Percentiles rank a stretch among this genome's conserved stretches.
phyloP scores from a whole-genome alignment of 2,329 filamentous ascomycete species.

The Aspergillus tamarii region DNA sequence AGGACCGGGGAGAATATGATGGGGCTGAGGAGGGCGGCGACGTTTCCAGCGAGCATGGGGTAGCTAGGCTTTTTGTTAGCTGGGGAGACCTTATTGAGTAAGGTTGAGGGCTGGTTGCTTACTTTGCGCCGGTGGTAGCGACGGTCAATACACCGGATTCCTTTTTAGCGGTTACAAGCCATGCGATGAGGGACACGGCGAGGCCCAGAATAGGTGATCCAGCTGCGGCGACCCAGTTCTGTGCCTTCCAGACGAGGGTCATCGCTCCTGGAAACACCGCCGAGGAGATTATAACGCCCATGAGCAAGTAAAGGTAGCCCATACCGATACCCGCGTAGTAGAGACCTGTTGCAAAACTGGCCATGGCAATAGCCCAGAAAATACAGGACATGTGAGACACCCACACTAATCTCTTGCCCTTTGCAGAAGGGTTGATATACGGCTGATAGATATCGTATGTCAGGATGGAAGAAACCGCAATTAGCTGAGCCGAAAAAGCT shows the following conservation, averaged over 20 bases:
- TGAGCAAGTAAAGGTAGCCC: slow-evolving; percentile 86
- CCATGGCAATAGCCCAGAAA: slow-evolving; percentile 76
- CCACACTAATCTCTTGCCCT: slow-evolving; percentile 75
- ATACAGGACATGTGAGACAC: slow-evolving; percentile 76
- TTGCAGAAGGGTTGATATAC: slow-evolving; percentile 78
- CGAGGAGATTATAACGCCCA: slow-evolving; percentile 87
- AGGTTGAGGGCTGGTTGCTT: slow-evolving; percentile 17
- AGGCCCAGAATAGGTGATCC: slow-evolving; percentile 72
- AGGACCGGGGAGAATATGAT: slow-evolving; percentile 74
- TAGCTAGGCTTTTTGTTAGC: slow-evolving; percentile 46
- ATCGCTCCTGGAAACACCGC: slow-evolving; percentile 82
- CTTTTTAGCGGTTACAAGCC: slow-evolving; percentile 75
- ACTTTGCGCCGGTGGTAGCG: slow-evolving; percentile 76
- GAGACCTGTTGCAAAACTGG: slow-evolving; percentile 75
- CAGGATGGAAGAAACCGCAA: slow-evolving; percentile 84
- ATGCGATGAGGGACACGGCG: slow-evolving; percentile 69
- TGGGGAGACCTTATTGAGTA: not conserved
- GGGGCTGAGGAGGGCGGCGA: slow-evolving; percentile 78
- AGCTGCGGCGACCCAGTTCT: slow-evolving; percentile 75
- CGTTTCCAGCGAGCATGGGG: slow-evolving; percentile 86
- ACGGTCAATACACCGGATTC: slow-evolving; percentile 72
- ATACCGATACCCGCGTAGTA: slow-evolving; percentile 77
- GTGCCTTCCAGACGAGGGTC: slow-evolving; percentile 77
- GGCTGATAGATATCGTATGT: slow-evolving; percentile 89
- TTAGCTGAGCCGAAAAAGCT: slow-evolving; percentile 79